Base-by-base conservation (phyloP, 306 rosid species). In the Lagenaria siceraria region DNA sequence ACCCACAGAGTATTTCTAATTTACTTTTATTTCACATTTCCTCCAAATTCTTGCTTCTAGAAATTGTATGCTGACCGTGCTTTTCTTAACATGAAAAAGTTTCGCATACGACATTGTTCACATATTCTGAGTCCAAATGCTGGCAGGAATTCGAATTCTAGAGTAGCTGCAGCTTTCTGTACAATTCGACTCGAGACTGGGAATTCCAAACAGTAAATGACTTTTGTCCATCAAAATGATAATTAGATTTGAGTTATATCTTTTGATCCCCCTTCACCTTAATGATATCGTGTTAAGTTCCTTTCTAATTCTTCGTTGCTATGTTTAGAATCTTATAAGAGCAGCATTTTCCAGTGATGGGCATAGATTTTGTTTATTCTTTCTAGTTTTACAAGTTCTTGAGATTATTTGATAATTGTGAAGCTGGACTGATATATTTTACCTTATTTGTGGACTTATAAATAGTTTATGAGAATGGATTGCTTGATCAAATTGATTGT, bases 101-200 rank as follows among this genome's bases (percentile, higher is more conserved):
- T 95, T 92, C 76, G 96, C 98, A 46, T 92, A 92, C 81, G 98
- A 95, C 84, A 89, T 95, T 74, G 96, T 87, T 83, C 97, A 92
- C 78, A 90, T 95, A 85, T 95, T 95, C 81, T 90, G 97, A 89
- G 79, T 65, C 78, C 56, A 22, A 43, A 43, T 62, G 71, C 59
- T 8, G 56, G 54, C 17, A 48, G 42, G 54, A 72, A 21, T 40
- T 21, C 1, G 38, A 69, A 49, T 49, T 8, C 75, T 46, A 24
- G n/a, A 49, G 60, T 27, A 14, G 60, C 60, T 49, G 76, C 60
- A 49, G 60, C 10, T 40, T 68, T 24, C 74, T 6, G 74, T 40
- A 38, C 53, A 38, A 11, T 21, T 66, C 19, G 10, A 40, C 53
- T 21, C n/a, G 10, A 66, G 75, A 43, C 8, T 1, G 14, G 38